Evolutionary conservation across 2,329 filamentous ascomycete species (phyloP).

Genomic region (Xylaria arbuscula): DNA sequence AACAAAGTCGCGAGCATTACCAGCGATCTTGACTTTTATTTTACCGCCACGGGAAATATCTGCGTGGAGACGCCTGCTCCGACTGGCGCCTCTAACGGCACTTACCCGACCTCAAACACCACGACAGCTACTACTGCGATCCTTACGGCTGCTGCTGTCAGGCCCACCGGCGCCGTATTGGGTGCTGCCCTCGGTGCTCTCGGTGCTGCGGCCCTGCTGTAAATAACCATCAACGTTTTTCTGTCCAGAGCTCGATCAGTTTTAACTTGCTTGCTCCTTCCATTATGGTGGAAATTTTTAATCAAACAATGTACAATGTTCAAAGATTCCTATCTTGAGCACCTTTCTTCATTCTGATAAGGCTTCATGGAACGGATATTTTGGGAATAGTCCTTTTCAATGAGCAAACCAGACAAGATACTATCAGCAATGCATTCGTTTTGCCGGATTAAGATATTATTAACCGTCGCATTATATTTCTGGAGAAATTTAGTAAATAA

Average conservation of each 20-base stretch:
- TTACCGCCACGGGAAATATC: slow-evolving; percentile 1
- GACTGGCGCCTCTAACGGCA: not conserved
- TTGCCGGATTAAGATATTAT: no score
- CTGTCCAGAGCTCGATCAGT: not conserved
- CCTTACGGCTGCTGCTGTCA: slow-evolving; percentile 5
- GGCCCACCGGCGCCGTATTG: not conserved
- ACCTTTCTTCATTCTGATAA: not conserved
- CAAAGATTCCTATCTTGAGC: not conserved
- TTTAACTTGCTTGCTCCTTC: not conserved
- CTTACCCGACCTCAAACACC: not conserved
- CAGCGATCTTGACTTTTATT: not conserved
- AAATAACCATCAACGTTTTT: not conserved
- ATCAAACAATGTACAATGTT: not conserved
- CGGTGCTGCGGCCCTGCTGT: slow-evolving; percentile 4
- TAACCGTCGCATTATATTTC: no score
- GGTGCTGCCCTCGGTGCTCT: not conserved
- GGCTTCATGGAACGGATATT: not conserved
- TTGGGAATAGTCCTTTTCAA: no score
- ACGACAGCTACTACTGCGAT: not conserved
- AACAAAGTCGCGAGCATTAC: not conserved
- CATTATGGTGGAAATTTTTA: not conserved
- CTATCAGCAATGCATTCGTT: no score
- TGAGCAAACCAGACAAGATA: no score
- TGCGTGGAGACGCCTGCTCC: not conserved
- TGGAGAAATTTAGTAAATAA: no score